Conservation (phyloP, 352 stramenopile genomes). For the Pythium sp. region DNA sequence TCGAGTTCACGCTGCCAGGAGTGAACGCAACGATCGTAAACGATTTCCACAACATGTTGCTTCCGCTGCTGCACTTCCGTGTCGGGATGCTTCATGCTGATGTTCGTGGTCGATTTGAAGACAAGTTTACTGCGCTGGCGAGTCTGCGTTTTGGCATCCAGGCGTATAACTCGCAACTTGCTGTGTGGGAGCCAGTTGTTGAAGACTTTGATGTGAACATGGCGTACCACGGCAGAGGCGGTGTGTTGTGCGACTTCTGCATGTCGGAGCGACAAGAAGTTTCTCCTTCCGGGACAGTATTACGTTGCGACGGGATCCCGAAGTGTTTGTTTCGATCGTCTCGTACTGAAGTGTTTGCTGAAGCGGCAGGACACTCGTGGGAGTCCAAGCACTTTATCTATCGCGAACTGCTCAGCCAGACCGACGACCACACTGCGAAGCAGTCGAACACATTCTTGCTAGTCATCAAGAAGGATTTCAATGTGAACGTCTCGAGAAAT, state of each 20-base stretch:
- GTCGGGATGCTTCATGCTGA: conserved; percentile 64
- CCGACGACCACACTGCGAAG: conserved; percentile 53
- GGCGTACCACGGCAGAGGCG: conserved; percentile 62
- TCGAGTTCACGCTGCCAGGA: conserved; percentile 72
- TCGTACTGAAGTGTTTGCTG: conserved; percentile 64
- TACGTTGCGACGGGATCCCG: conserved; percentile 69
- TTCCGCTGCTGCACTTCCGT: conserved; percentile 77
- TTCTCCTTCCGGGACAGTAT: conserved; percentile 46
- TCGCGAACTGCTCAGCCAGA: conserved; percentile 63
- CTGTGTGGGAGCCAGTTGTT: conserved; percentile 80
- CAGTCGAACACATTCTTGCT: conserved; percentile 67
- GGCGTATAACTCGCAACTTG: conserved; percentile 84
- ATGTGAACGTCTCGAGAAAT: conserved; percentile 80
- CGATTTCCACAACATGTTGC: conserved; percentile 87
- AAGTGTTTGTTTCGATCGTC: conserved; percentile 68
- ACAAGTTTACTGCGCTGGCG: conserved; percentile 58
- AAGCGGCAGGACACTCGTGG: conserved; percentile 55
- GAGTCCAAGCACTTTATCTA: conserved; percentile 86
- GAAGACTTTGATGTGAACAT: conserved; percentile 85
- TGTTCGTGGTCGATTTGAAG: conserved; percentile 57
- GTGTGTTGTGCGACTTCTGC: conserved; percentile 76
- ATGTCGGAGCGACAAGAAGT: conserved; percentile 70
- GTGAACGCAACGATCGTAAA: conserved; percentile 83
- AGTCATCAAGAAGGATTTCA: conserved; percentile 78
- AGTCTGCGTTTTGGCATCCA: conserved; percentile 72